Evolutionary conservation across 345 rosid genomes (phyloP).

Genomic region (Euphorbia tirucalli): DNA sequence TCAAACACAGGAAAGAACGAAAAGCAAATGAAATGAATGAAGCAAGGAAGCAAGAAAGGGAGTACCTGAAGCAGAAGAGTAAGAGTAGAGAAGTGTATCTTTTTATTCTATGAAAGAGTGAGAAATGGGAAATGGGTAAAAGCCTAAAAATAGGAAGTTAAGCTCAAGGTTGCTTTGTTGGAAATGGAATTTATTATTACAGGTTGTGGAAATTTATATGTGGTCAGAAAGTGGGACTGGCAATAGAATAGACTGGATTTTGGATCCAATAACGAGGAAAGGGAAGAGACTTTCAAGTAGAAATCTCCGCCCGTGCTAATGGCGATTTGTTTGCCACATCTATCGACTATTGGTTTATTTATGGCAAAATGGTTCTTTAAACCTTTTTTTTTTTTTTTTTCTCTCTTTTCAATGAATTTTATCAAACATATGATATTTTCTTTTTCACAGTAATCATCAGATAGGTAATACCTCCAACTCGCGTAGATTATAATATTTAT

Average conservation of each 20-base stretch:
- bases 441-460: too few relatives aligned
- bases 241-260: neutral
- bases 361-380: too few relatives aligned
- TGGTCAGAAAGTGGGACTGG: neutral
- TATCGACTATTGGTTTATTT: too few relatives aligned
- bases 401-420: too few relatives aligned
- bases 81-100: neutral
- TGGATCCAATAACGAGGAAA: neutral
- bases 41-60: neutral
- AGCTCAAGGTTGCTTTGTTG: neutral
- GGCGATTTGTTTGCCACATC: too few relatives aligned
- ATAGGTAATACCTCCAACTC: too few relatives aligned
- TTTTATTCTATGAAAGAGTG: neutral
- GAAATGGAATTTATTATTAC: neutral
- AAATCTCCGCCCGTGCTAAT: too few relatives aligned
- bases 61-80: conserved; percentile 15
- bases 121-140: neutral
- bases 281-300: too few relatives aligned
- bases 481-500: too few relatives aligned
- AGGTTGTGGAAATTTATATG: neutral
- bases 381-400: too few relatives aligned
- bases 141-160: neutral
- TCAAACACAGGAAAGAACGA: neutral
- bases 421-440: too few relatives aligned
- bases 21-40: neutral